Percentiles rank a stretch among this genome's conserved stretches.
Conservation (phyloP, 2,329 filamentous ascomycete species). For the Colletotrichum sublineola region DNA sequence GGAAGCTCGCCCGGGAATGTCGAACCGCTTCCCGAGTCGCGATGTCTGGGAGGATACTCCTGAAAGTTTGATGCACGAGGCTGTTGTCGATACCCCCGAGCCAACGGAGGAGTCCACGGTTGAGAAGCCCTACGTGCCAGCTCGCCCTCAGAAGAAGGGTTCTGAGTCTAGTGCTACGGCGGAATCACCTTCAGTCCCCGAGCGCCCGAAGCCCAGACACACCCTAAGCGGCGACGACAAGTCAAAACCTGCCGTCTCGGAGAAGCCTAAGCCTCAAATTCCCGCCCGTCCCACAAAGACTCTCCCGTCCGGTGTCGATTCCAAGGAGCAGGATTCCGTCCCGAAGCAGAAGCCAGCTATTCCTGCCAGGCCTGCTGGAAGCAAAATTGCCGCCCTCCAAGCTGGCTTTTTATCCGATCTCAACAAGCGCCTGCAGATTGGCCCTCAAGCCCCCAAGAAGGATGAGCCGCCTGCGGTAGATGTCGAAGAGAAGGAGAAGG, state of each 20-base stretch:
- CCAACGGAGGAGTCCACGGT: conserved; percentile 54
- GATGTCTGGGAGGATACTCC: conserved; percentile 97
- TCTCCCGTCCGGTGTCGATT: conserved; percentile 55
- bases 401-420: conserved; percentile 93
- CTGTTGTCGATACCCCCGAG: conserved; percentile 74
- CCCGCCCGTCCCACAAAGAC: conserved; percentile 74
- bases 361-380: conserved; percentile 80
- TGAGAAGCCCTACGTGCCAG: conserved; percentile 73
- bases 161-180: conserved; percentile 47
- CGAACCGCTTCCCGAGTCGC: conserved; percentile 86
- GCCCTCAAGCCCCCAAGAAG: conserved; percentile 80
- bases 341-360: conserved; percentile 86
- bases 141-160: conserved; percentile 62
- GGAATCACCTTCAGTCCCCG: conserved; percentile 62
- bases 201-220: conserved; percentile 67
- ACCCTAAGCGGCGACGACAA: conserved; percentile 54
- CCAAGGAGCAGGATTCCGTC: conserved; percentile 58
- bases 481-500: conserved; percentile 65
- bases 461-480: conserved; percentile 43
- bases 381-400: conserved; percentile 92
- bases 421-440: conserved; percentile 88
- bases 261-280: conserved; percentile 70
- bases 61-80: conserved; percentile 83
- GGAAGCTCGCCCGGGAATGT: conserved; percentile 65
- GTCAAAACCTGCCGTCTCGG: conserved; percentile 60